Conservation (phyloP, 2,329 filamentous ascomycete genomes). For the Colletotrichum siamense region DNA sequence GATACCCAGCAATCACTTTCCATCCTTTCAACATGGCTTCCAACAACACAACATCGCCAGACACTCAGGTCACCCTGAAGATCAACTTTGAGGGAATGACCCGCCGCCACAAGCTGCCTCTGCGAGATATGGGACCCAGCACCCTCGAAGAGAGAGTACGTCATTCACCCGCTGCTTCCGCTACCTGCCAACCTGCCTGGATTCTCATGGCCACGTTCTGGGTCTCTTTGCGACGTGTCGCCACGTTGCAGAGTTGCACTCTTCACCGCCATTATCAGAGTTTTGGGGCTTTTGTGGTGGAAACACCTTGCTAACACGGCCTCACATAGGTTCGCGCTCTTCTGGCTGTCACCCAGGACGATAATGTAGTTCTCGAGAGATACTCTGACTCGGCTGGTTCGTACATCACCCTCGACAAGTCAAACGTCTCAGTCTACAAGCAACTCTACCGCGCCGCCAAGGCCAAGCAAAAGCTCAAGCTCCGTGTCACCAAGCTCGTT, state of each 20-base stretch:
- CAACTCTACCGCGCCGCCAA: constrained; percentile 96
- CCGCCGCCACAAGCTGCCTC: constrained; percentile 86
- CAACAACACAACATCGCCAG: constrained; percentile 20
- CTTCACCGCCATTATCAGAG: not conserved
- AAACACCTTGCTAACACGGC: not conserved
- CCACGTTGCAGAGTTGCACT: not conserved
- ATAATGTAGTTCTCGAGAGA: constrained; percentile 78
- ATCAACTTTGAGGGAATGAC: constrained; percentile 77
- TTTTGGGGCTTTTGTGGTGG: not conserved
- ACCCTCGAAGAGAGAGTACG: constrained; percentile 85
- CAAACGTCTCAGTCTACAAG: constrained; percentile 88
- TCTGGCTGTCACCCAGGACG: constrained; percentile 68
- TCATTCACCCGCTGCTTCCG: constrained; percentile 29
- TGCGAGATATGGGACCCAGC: constrained; percentile 79
- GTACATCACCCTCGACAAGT: constrained; percentile 80
- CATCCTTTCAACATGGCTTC: constrained; percentile 5
- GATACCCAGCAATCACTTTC: not conserved
- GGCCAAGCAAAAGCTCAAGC: constrained; percentile 95
- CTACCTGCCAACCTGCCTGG: not conserved
- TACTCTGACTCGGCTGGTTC: constrained; percentile 91
- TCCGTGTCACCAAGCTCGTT: constrained; percentile 65
- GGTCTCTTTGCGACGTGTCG: not conserved
- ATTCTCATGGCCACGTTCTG: not conserved
- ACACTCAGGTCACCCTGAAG: constrained; percentile 73
- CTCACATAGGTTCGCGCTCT: constrained; percentile 68